phyloP scores from a whole-genome alignment of 306 rosid genomes.

The Amphicarpaea edgeworthii region DNA sequence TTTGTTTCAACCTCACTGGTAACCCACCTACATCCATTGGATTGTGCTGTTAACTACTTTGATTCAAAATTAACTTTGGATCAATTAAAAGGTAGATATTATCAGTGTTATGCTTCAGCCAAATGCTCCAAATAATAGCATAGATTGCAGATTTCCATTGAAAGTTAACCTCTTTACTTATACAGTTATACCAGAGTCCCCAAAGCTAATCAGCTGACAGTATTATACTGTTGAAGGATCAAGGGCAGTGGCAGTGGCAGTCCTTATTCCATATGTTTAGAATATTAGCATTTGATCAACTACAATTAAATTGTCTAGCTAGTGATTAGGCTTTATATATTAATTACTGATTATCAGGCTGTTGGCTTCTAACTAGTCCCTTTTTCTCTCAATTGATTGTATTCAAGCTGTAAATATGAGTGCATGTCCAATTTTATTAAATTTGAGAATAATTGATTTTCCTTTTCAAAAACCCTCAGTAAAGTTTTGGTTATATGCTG shows the following conservation, averaged over 20 bases:
- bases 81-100: background rate
- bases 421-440: background rate
- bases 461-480: background rate
- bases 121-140: background rate
- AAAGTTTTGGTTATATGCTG: background rate
- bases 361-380: background rate
- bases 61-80: background rate
- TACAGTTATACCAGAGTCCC: background rate
- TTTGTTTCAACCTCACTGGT: too few species aligned
- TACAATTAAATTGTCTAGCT: background rate
- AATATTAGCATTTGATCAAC: background rate
- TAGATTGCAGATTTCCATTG: background rate
- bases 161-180: background rate
- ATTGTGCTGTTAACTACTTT: background rate
- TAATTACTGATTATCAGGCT: background rate
- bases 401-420: constrained; percentile 29
- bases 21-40: background rate
- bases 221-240: background rate
- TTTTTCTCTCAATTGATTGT: background rate
- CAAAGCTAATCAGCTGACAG: background rate
- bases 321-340: background rate
- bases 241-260: background rate
- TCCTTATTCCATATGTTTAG: background rate
- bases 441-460: constrained; percentile 6
- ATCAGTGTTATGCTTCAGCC: background rate